Base-by-base conservation (phyloP, 192 early-diverging fungal species). In the Backusella tuberculispora region DNA sequence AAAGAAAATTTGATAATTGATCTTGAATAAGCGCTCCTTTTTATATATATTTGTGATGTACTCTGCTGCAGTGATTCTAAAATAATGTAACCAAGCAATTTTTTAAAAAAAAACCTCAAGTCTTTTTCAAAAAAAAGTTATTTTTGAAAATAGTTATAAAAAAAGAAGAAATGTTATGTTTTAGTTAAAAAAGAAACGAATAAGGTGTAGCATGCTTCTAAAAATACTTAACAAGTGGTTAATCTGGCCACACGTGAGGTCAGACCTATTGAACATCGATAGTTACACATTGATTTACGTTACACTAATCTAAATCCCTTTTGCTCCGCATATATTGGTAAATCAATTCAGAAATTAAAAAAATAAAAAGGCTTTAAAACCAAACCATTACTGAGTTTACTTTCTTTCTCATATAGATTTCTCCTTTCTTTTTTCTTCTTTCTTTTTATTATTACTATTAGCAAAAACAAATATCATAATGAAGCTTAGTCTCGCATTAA, bases 401-500 rank as follows among this genome's bases (percentile, higher is more conserved):
- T 69, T 69, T 17, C 44, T 47, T 2, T 34, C 29, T 34, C 29
- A 34, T 34, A 4, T 40, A 21, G 24, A 19, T 69, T 47, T 26
- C 10, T 37, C 45, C 68, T 47, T 34, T 69, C 68, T 65, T 17
- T 40, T 40, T 6, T 65, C 14, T n/a, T 69, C n/a, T 6, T 69
- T 29, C 26, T 29, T 45, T 12, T 63, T 26, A 63, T 13, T 12
- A 14, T 13, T 46, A 46, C 45, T 46, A 13, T 46, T 46, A 46
- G 2, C 29, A 67, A 21, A 45, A 37, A 45, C 10, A 42, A 14
- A 44, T 15, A 46, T 34, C 45, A 44, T 21, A 71, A 77, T 77
- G 76, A 77, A 77, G 46, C 12, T 46, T n/a, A 43, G 70, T 2
- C 45, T 77, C n/a, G 46, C 76, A 17, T 1, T 47, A 17, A 43